These are phyloP conservation scores for Mayamaea pseudoterrestris DNA, from an alignment of 108 stramenopile genomes.

Conservation along the genomic window DNA sequence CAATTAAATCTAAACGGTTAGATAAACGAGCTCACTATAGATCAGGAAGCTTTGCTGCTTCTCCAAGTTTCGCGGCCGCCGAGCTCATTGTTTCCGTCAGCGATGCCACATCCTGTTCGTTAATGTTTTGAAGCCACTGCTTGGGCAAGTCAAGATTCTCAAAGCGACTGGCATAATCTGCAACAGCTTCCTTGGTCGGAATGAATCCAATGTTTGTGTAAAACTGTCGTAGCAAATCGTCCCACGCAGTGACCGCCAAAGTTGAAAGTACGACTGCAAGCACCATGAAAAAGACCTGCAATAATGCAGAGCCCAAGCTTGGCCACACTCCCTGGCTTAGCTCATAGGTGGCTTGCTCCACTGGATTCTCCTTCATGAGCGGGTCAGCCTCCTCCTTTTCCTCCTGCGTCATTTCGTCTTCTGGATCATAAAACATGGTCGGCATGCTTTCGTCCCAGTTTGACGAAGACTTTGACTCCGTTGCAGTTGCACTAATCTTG, in stretches of 20 bases:
- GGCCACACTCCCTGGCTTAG: conserved; percentile 42
- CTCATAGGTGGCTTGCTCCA: conserved; percentile 44
- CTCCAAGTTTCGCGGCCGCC: too few species aligned
- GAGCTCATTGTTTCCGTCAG: conserved; percentile 1
- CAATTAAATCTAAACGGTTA: too few species aligned
- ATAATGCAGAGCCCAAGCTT: conserved; percentile 24
- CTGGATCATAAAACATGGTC: conserved; percentile 50
- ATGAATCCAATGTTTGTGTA: conserved; percentile 46
- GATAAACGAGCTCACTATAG: too few species aligned
- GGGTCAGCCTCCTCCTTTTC: conserved; percentile 66
- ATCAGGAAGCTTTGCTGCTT: too few species aligned
- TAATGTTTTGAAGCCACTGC: conserved; percentile 12
- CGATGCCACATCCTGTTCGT: conserved; percentile 13
- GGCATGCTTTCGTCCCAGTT: conserved; percentile 18
- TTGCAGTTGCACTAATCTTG: conserved; percentile 22
- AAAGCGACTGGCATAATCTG: conserved; percentile 10
- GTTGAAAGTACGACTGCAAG: conserved; percentile 41
- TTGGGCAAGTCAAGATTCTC: conserved; percentile 10
- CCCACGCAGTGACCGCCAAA: conserved; percentile 43
- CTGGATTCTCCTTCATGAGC: conserved; percentile 31
- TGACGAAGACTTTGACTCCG: background rate
- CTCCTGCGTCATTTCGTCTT: conserved; percentile 64
- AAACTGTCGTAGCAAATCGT: conserved; percentile 34
- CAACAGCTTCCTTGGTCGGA: conserved; percentile 42
- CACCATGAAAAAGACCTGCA: conserved; percentile 43